Evolutionary conservation across 2,329 filamentous ascomycete genomes (phyloP), one percentile per base, ranked within the genome.

Genomic region (Paracamarosporium sp.): DNA sequence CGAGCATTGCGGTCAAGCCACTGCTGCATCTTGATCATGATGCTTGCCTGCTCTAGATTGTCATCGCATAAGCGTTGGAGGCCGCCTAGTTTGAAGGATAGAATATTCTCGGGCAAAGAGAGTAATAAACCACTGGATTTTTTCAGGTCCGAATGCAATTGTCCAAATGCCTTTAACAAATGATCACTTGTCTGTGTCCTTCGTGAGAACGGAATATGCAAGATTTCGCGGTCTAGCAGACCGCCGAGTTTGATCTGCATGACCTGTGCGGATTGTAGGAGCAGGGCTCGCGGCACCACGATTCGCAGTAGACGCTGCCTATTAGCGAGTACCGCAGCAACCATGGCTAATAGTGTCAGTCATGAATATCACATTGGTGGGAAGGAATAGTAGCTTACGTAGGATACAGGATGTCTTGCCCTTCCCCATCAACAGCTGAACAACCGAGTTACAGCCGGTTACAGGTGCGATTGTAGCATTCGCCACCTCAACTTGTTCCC

Each of bases 361-460:
- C 41, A 47, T 47, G 17, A 28, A 5, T n/a, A n/a, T 28, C 28
- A 13, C 24, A 12, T 3, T 28, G 41, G 40, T 25, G 2, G 36
- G 33, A 3, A 8, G 20, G 4, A 13, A 28, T 22, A 30, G 5
- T 22, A 7, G 65, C 64, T 61, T 64, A 72, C 65, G 70, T 1
- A 73, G 54, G 12, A 93, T 91, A 1, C 90, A 85, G 0, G 88
- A 89, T 0, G 85, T 87, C 70, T 88, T 88, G 0, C 85, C 83
- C 75, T 88, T 81, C 0, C 88, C 88, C 87, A 90, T 90, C 59
- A 89, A 86, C 73, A 90, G 82, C 59, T 90, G 88, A 1, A 89
- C 62, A 0, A 90, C 85, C 0, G 86, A 86, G 57, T 89, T 90
- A 0, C 73, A 61, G 0, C 76, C 74, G 0, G 83, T 85, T 0